Evolutionary conservation across 2,329 filamentous ascomycete species (phyloP), one percentile per base, ranked within the genome.

Genomic region (Aspergillus caelatus): DNA sequence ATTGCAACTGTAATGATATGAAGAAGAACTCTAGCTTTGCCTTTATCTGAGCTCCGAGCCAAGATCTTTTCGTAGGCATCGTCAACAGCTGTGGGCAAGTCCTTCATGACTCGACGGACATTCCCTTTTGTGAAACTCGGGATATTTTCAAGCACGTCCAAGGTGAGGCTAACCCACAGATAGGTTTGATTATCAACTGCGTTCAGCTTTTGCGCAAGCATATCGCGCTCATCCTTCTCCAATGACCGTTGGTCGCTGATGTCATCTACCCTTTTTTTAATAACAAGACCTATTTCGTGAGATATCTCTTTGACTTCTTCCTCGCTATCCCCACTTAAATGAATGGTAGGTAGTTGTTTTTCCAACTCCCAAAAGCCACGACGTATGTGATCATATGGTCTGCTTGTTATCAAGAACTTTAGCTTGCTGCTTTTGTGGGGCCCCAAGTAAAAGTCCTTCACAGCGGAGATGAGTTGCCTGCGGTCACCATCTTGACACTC

Each of bases 121-220:
- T 53, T 53, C 3, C 58, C 48, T 41, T 36, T 39, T 1, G 54
- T 58, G 16, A 62, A 46, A 8, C 60, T 32, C 6, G 23, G 19
- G 2, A 58, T 58, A n/a, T 62, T 50, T 7, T 72, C 52, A 34
- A 80, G 73, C 3, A 77, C 66, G 11, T 74, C 64, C 2, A 81
- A 65, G 0, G 67, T 77, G 0, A 80, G 72, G 62, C 72, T 60
- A 1, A 80, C 70, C 79, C 79, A 81, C 0, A 81, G 72, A 63
- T 81, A 82, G 1, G 78, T 82, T 11, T 75, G 70, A 32, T 80
- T 68, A 2, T 70, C 58, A 56, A 73, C 69, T 19, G 56, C 4
- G n/a, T 69, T 73, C 0, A 82, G 71, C 4, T 70, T 58, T 4
- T 73, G 57, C 3, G 65, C 30, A 12, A 80, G 64, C 4, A 62